Percentiles rank a stretch among this genome's conserved stretches.
phyloP scores from a whole-genome alignment of 768 basidiomycete species.

The Solioccasus polychromus region DNA sequence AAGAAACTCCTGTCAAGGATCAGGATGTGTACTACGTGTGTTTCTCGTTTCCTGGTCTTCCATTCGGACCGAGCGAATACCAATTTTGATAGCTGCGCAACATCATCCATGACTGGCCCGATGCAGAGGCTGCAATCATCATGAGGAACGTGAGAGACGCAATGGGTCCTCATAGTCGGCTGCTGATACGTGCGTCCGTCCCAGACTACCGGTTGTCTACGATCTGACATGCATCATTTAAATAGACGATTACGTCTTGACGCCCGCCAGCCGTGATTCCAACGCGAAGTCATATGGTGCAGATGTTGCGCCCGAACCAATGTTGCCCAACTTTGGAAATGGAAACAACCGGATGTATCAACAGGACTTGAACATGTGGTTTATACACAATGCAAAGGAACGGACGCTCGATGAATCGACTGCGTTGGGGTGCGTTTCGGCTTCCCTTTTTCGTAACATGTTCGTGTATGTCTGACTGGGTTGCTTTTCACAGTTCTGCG shows the following conservation, averaged over 20 bases:
- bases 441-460: background rate
- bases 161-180: constrained; percentile 28
- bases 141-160: constrained; percentile 28
- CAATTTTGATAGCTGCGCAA: constrained; percentile 20
- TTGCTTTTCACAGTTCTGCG: constrained; percentile 7
- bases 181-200: constrained; percentile 36
- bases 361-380: constrained; percentile 48
- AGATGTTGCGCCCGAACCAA: constrained; percentile 40
- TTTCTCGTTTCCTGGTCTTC: background rate
- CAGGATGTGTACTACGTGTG: constrained; percentile 27
- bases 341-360: constrained; percentile 40
- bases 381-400: constrained; percentile 40
- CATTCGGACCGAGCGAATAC: background rate
- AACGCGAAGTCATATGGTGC: constrained; percentile 5
- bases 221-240: background rate
- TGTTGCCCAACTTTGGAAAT: constrained; percentile 47
- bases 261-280: constrained; percentile 7
- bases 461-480: background rate
- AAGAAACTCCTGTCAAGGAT: constrained; percentile 13
- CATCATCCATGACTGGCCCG: constrained; percentile 37
- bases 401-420: constrained; percentile 41
- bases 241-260: constrained; percentile 24
- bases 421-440: constrained; percentile 27
- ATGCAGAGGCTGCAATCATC: constrained; percentile 30
- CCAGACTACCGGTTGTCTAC: too few relatives aligned